Conservation (phyloP, 805 yeast genomes). For the Metahyphopichia silvanorum region DNA sequence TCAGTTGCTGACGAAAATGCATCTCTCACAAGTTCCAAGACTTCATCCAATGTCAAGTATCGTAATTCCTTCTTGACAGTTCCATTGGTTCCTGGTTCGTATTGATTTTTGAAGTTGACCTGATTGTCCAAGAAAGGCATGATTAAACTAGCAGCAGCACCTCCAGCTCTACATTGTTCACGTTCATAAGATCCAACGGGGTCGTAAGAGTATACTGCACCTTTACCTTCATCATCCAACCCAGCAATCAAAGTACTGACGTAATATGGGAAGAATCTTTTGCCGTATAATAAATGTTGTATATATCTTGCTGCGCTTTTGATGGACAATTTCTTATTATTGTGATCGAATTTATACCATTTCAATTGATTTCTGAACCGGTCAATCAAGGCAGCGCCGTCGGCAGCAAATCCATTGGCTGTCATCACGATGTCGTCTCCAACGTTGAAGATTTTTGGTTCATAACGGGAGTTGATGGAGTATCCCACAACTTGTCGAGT, state of each 20-base stretch:
- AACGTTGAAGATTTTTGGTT: constrained; percentile 82
- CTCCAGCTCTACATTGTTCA: constrained; percentile 97
- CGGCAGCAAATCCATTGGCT: constrained; percentile 97
- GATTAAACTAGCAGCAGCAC: constrained; percentile 92
- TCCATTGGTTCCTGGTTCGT: constrained; percentile 74
- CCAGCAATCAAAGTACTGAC: constrained; percentile 96
- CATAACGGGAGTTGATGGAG: constrained; percentile 87
- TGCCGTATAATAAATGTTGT: constrained; percentile 86
- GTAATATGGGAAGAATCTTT: constrained; percentile 95
- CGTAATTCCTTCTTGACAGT: constrained; percentile 56
- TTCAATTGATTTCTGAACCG: constrained; percentile 66
- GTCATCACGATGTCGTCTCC: constrained; percentile 87
- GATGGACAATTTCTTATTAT: constrained; percentile 62
- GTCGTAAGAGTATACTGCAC: constrained; percentile 93
- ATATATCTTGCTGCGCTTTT: constrained; percentile 83
- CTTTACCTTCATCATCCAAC: constrained; percentile 85
- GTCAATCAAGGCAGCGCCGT: constrained; percentile 80
- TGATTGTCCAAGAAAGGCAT: constrained; percentile 98
- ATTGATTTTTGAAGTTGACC: constrained; percentile 93
- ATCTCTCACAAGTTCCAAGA: constrained; percentile 81
- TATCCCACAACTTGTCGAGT: constrained; percentile 96
- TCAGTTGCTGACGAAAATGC: constrained; percentile 96
- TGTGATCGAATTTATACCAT: constrained; percentile 91
- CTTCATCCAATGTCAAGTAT: constrained; percentile 78
- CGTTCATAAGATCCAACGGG: constrained; percentile 98